Evolutionary conservation across 805 yeast genomes (phyloP).

Genomic region (Kuraishia capsulata): DNA sequence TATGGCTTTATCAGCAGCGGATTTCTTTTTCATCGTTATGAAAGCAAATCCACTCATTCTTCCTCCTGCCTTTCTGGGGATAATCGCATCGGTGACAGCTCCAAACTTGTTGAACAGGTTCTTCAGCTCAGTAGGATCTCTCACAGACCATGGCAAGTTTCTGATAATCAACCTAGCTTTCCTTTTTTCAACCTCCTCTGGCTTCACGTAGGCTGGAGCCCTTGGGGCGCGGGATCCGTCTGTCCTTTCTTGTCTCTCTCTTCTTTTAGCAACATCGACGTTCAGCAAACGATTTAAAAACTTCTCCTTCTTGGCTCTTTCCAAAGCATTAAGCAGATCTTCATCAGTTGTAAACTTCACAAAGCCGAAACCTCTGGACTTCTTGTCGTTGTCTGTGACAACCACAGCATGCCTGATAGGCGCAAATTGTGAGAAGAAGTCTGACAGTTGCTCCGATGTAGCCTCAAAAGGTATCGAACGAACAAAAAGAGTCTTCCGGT

Average conservation of each 20-base stretch:
- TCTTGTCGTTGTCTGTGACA: slow-evolving; percentile 66
- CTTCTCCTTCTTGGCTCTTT: slow-evolving; percentile 53
- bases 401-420: slow-evolving; percentile 95
- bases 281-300: slow-evolving; percentile 59
- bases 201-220: slow-evolving; percentile 8
- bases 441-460: slow-evolving; percentile 72
- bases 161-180: slow-evolving; percentile 82
- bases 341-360: slow-evolving; percentile 82
- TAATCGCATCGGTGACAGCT: slow-evolving; percentile 77
- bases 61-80: slow-evolving; percentile 84
- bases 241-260: slow-evolving; percentile 56
- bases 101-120: slow-evolving; percentile 72
- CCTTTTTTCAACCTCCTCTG: slow-evolving; percentile 52
- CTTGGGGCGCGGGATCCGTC: slow-evolving; percentile 6
- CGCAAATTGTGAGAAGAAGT: slow-evolving; percentile 82
- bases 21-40: slow-evolving; percentile 75
- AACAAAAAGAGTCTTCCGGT: slow-evolving; percentile 68
- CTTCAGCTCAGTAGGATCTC: slow-evolving; percentile 63
- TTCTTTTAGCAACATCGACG: slow-evolving; percentile 85
- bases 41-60: slow-evolving; percentile 93
- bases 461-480: slow-evolving; percentile 77
- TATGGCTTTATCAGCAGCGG: slow-evolving; percentile 74
- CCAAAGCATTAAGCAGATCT: slow-evolving; percentile 72
- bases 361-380: slow-evolving; percentile 92
- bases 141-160: slow-evolving; percentile 93